Base-by-base conservation (phyloP, 2,329 filamentous ascomycete species). In the Harringtonia lauricola region DNA sequence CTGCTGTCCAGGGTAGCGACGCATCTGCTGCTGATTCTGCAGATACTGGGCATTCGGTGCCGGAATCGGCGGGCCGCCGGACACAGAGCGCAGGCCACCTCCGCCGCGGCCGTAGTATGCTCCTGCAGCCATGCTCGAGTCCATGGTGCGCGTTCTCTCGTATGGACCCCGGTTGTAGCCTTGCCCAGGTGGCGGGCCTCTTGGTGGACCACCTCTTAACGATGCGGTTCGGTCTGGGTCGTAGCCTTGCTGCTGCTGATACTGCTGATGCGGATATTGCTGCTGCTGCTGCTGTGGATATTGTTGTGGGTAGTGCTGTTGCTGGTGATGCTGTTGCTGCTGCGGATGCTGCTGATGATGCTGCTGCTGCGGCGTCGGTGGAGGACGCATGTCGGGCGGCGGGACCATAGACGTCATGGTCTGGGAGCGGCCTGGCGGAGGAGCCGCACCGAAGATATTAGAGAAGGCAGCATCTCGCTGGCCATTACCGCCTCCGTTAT, bases 381-480 rank as follows among this genome's bases (percentile, higher is more conserved):
- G 68, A 47, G 74, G 69, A 55, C 65, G 66, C 60, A 69, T 67
- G 55, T 67, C 62, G 39, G 69, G 64, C 44, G 76, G 77, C 47
- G 65, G 57, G 35, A 82, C 74, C 51, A 87, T 81, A 44, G 85
- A 88, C 51, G 82, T 92, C 88, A 96, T 95, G 22, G 90, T 95
- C 59, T 95, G 89, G 46, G 89, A 94, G 61, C 92, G 83, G 46
- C 90, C 90, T 37, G 86, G 79, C 38, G 87, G 87, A 51, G 86
- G 88, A 51, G 86, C 76, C 51, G 80, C 81, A 54, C 90, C 92
- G 61, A 96, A 98, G 59, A 96, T 96, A 66, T 90, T 90, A 52
- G 85, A 87, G 64, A 94, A 98, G 52, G 90, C 92, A 54, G 87
- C 86, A 76, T 98, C 89, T 66, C 92, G 83, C 65, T 92, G 86